phyloP scores from a whole-genome alignment of 2,329 filamentous ascomycete genomes.

The Pseudocercospora macadamiae region DNA sequence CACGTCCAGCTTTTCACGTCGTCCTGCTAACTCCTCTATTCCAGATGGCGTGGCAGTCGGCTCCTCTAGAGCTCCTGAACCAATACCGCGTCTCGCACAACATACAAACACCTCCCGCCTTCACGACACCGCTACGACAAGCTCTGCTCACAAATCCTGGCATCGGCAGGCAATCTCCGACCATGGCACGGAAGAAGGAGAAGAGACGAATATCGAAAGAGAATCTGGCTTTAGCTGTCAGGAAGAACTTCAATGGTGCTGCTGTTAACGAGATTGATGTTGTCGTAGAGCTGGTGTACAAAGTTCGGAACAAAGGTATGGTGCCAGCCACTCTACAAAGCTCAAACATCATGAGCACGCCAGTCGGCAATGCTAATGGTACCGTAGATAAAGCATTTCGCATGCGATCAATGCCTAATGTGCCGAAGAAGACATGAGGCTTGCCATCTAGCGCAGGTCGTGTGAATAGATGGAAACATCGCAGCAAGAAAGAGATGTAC shows the following conservation, averaged over 20 bases:
- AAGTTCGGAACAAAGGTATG: slow-evolving; percentile 63
- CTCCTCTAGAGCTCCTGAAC: slow-evolving; percentile 70
- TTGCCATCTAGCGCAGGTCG: not conserved
- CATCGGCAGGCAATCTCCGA: slow-evolving; percentile 73
- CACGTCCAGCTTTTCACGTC: too few species aligned
- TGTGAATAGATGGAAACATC: not conserved
- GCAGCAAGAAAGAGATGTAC: not conserved
- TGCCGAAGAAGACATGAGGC: slow-evolving; percentile 26
- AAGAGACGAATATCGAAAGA: slow-evolving; percentile 71
- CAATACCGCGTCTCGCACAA: slow-evolving; percentile 75
- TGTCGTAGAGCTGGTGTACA: slow-evolving; percentile 78
- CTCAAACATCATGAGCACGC: not conserved
- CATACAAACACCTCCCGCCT: slow-evolving; percentile 71
- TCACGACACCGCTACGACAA: slow-evolving; percentile 56
- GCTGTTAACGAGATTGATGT: slow-evolving; percentile 81
- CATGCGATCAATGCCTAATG: slow-evolving; percentile 45
- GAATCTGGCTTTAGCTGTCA: slow-evolving; percentile 69
- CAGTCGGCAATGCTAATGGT: not conserved
- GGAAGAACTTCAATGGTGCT: slow-evolving; percentile 82
- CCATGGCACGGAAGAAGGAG: slow-evolving; percentile 69
- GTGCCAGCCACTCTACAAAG: slow-evolving; percentile 6
- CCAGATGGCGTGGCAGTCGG: slow-evolving; percentile 67
- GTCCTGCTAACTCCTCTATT: not conserved
- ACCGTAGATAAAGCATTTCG: slow-evolving; percentile 51
- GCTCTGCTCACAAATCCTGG: slow-evolving; percentile 53